Evolutionary conservation across 1,284 basidiomycete genomes (phyloP).

Genomic region (Trichosporon coremiiforme): DNA sequence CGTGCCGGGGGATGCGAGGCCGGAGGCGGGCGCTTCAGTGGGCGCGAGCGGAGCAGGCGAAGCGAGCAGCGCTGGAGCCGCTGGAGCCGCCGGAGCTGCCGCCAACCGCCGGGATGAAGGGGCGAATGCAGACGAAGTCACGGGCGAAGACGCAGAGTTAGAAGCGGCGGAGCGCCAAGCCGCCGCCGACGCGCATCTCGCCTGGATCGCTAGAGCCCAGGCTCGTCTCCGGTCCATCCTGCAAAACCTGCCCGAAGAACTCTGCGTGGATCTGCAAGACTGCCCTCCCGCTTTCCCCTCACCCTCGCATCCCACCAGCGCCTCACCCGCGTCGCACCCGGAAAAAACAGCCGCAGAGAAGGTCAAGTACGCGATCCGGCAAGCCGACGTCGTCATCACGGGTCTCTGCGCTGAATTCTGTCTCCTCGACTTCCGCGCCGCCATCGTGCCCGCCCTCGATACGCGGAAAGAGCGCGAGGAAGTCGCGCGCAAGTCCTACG

Average conservation of each 20-base stretch:
- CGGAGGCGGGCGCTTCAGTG: background rate
- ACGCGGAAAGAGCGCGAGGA: conserved; percentile 35
- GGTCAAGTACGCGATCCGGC: conserved; percentile 10
- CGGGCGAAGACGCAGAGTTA: background rate
- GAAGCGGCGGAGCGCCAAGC: background rate
- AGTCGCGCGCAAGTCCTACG: conserved; percentile 37
- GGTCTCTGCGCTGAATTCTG: conserved; percentile 35
- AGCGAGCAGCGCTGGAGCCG: background rate
- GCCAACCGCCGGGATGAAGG: too few relatives aligned
- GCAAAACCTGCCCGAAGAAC: conserved; percentile 17
- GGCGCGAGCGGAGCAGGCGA: background rate
- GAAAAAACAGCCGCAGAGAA: too few relatives aligned
- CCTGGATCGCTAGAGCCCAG: conserved; percentile 23
- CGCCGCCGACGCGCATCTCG: background rate
- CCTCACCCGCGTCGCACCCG: too few relatives aligned
- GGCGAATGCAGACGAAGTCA: too few relatives aligned
- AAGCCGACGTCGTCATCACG: background rate
- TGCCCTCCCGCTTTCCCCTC: background rate
- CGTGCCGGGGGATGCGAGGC: background rate
- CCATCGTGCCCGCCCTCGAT: conserved; percentile 35
- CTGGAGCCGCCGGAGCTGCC: too few relatives aligned
- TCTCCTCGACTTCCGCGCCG: conserved; percentile 38
- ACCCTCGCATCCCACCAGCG: too few relatives aligned
- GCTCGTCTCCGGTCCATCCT: conserved; percentile 20
- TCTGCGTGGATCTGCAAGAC: conserved; percentile 6